A percentile compares a stretch with the other conserved stretches of the same genome.
Evolutionary conservation across 352 stramenopile genomes (phyloP).

Genomic region (Phytophthora pini): DNA sequence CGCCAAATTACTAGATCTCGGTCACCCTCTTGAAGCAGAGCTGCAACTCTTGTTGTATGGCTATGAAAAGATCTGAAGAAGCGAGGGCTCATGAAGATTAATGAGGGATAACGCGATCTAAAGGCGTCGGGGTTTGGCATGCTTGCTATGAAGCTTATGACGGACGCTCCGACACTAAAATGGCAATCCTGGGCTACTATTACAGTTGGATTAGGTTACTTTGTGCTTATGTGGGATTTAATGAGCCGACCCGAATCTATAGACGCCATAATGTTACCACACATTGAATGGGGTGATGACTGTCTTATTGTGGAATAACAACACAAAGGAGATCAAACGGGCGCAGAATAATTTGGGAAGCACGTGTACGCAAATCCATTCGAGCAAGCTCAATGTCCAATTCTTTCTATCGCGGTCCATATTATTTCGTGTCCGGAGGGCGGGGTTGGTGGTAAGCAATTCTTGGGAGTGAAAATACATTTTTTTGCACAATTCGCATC

Average conservation of each 20-base stretch:
- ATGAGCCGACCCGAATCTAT: not conserved
- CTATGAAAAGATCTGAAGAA: not conserved
- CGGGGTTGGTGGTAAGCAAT: too few species aligned
- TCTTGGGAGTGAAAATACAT: too few species aligned
- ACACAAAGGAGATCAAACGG: not conserved
- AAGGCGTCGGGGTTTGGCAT: not conserved
- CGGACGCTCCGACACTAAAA: not conserved
- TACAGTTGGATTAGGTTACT: not conserved
- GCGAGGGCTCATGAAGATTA: not conserved
- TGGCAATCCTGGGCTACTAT: not conserved
- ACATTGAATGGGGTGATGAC: not conserved
- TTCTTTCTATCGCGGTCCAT: conserved; percentile 3
- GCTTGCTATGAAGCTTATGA: not conserved
- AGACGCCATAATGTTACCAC: not conserved
- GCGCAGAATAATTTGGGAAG: too few species aligned
- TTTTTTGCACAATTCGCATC: too few species aligned
- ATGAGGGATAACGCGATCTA: not conserved
- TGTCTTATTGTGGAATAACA: not conserved
- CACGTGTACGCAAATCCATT: not conserved
- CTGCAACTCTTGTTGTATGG: too few species aligned
- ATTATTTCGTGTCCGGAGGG: not conserved
- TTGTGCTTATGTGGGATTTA: not conserved
- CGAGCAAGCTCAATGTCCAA: not conserved
- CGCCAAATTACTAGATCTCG: too few species aligned
- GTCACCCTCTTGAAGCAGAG: too few species aligned